Percentiles rank a stretch among this genome's conserved stretches.
phyloP scores from a whole-genome alignment of 1,284 basidiomycete species.

The Moniliophthora roreri region DNA sequence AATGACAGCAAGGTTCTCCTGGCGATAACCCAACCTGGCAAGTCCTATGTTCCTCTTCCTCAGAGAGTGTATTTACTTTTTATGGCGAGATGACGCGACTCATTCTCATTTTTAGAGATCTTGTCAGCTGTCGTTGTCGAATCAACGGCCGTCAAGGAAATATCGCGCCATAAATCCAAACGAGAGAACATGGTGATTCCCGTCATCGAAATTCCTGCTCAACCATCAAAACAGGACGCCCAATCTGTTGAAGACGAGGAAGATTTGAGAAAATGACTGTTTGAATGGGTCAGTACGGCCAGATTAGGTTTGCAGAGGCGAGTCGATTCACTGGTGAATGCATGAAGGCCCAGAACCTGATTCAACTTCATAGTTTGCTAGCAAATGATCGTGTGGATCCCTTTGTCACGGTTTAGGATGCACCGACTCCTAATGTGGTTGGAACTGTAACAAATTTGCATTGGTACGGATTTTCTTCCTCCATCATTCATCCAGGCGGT shows the following conservation, averaged over 20 bases:
- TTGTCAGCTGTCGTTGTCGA: not conserved
- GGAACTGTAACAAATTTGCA: conserved; percentile 49
- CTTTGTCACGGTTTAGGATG: conserved; percentile 45
- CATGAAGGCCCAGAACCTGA: conserved; percentile 1
- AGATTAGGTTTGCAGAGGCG: conserved; percentile 43
- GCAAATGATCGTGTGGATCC: conserved; percentile 46
- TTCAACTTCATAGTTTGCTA: conserved; percentile 33
- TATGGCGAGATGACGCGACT: too few relatives aligned
- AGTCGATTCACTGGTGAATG: conserved; percentile 1
- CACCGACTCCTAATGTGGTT: conserved; percentile 40
- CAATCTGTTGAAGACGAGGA: conserved; percentile 39
- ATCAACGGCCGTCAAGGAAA: not conserved
- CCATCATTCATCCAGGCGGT: conserved; percentile 49
- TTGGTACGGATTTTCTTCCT: conserved; percentile 59
- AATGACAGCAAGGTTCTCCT: conserved; percentile 20
- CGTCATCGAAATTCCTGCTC: conserved; percentile 32
- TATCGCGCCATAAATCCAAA: conserved; percentile 17
- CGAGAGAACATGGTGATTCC: conserved; percentile 26
- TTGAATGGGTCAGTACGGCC: conserved; percentile 74
- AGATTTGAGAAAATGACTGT: conserved; percentile 41
- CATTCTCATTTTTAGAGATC: not conserved
- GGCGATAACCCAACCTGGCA: conserved; percentile 38
- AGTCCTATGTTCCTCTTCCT: conserved; percentile 33
- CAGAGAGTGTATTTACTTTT: conserved; percentile 17
- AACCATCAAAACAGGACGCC: conserved; percentile 21